Percentiles rank a stretch among this genome's conserved stretches.
These are phyloP conservation scores for Trichoderma sp. DNA, from an alignment of 2,329 filamentous ascomycete species.

Conservation along the genomic window DNA sequence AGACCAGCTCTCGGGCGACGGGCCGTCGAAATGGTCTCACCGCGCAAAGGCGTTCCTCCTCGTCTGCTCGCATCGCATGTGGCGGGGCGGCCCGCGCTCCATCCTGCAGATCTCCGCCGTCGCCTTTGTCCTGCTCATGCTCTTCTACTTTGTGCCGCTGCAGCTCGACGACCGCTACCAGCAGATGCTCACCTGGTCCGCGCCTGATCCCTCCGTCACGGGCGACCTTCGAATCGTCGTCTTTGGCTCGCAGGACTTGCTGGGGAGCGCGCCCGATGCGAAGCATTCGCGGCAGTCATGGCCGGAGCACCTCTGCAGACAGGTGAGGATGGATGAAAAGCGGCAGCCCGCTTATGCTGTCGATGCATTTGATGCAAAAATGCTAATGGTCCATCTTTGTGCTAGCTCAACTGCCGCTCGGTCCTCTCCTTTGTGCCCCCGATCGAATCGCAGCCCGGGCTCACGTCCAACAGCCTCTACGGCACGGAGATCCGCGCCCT, in stretches of 20 bases:
- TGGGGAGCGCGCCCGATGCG: constrained; percentile 44
- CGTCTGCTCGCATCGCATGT: constrained; percentile 48
- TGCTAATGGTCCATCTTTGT: background rate
- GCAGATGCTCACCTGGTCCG: constrained; percentile 33
- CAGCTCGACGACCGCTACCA: constrained; percentile 34
- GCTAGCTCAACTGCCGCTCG: constrained; percentile 50
- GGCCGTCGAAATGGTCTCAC: constrained; percentile 32
- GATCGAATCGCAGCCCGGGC: constrained; percentile 48
- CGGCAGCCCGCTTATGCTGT: background rate
- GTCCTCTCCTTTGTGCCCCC: constrained; percentile 51
- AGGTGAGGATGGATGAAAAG: constrained; percentile 42
- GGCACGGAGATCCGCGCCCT: constrained; percentile 46
- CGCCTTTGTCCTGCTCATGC: constrained; percentile 36
- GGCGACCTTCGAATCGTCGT: constrained; percentile 52
- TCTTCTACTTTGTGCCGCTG: constrained; percentile 36
- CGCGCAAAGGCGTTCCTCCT: constrained; percentile 40
- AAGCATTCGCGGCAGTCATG: constrained; percentile 41
- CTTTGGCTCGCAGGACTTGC: constrained; percentile 54
- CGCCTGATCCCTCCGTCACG: constrained; percentile 33
- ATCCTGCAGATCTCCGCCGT: constrained; percentile 36
- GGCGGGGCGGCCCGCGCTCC: constrained; percentile 42
- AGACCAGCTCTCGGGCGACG: constrained; percentile 33
- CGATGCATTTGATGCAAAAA: background rate
- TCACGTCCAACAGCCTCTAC: constrained; percentile 59
- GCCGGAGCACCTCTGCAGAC: constrained; percentile 53